Percentiles rank a stretch among this genome's conserved stretches.
Conservation (phyloP, 2,329 filamentous ascomycete genomes). For the Penicillium sp. region DNA sequence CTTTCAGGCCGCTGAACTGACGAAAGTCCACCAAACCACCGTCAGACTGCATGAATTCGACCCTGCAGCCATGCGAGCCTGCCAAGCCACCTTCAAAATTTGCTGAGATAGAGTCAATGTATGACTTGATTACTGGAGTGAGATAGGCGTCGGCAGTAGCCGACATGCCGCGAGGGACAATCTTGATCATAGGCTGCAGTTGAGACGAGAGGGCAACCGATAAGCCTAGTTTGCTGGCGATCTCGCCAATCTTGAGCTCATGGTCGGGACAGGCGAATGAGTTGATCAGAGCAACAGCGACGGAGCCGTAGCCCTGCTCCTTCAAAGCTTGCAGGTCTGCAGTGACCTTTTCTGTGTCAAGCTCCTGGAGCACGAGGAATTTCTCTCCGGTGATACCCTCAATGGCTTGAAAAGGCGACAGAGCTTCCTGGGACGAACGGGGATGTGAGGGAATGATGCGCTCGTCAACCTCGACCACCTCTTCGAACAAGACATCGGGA, state of each 20-base stretch:
- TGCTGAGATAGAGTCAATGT: conserved; percentile 59
- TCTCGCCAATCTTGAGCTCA: conserved; percentile 74
- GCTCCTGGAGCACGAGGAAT: conserved; percentile 69
- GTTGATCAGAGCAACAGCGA: conserved; percentile 87
- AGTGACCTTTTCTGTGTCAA: conserved; percentile 58
- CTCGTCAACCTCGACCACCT: conserved; percentile 85
- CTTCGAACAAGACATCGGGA: conserved; percentile 82
- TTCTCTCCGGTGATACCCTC: conserved; percentile 66
- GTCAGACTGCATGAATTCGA: conserved; percentile 96
- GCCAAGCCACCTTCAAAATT: conserved; percentile 81
- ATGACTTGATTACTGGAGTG: conserved; percentile 77
- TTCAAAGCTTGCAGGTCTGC: conserved; percentile 68
- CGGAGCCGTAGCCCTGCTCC: conserved; percentile 72
- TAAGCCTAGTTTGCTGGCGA: conserved; percentile 83
- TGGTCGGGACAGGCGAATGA: conserved; percentile 88
- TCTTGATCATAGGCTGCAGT: conserved; percentile 84
- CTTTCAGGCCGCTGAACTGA: conserved; percentile 80
- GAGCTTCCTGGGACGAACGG: conserved; percentile 66
- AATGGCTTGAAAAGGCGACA: conserved; percentile 67
- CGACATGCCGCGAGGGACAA: conserved; percentile 76
- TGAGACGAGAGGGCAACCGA: conserved; percentile 77
- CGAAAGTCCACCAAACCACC: conserved; percentile 65
- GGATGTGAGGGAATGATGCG: conserved; percentile 74
- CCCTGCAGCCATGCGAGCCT: conserved; percentile 73
- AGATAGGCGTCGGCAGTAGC: conserved; percentile 81